Evolutionary conservation across 192 early-diverging fungal species (phyloP).

Genomic region (Jimgerdemannia lactiflua): DNA sequence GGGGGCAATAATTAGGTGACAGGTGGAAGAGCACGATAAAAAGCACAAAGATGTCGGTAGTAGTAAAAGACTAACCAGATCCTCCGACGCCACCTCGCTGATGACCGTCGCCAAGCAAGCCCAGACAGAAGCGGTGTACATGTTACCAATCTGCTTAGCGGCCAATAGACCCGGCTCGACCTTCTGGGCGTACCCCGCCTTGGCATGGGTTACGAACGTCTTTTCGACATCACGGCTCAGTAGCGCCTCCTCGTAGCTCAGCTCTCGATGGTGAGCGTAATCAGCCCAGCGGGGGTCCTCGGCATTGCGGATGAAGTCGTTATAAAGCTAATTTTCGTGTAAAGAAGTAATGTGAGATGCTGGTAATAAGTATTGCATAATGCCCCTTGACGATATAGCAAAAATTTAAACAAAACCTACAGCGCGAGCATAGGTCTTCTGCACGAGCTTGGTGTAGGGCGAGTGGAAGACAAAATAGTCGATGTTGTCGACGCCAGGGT

Average conservation of each 20-base stretch:
- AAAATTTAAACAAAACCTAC: constrained; percentile 18
- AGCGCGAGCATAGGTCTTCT: constrained; percentile 87
- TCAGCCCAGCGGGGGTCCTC: constrained; percentile 52
- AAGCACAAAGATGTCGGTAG: constrained; percentile 1
- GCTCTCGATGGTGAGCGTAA: constrained; percentile 50
- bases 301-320: constrained; percentile 86
- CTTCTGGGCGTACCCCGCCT: constrained; percentile 70
- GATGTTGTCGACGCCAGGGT: constrained; percentile 51
- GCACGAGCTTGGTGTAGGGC: constrained; percentile 97
- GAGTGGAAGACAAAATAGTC: constrained; percentile 95
- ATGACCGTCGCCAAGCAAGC: constrained; percentile 75
- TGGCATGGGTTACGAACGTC: constrained; percentile 80
- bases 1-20: background rate
- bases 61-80: constrained; percentile 41
- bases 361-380: too few relatives aligned
- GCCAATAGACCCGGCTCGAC: constrained; percentile 75
- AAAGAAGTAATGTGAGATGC: background rate
- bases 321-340: constrained; percentile 60
- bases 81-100: constrained; percentile 62
- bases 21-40: background rate
- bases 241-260: constrained; percentile 71
- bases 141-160: constrained; percentile 93
- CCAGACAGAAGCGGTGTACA: constrained; percentile 71
- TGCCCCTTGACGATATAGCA: too few relatives aligned
- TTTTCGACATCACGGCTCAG: constrained; percentile 90